Percentiles rank a stretch among this genome's conserved stretches.
Conservation (phyloP, 768 basidiomycete species). For the Kwoniella botswanensis region DNA sequence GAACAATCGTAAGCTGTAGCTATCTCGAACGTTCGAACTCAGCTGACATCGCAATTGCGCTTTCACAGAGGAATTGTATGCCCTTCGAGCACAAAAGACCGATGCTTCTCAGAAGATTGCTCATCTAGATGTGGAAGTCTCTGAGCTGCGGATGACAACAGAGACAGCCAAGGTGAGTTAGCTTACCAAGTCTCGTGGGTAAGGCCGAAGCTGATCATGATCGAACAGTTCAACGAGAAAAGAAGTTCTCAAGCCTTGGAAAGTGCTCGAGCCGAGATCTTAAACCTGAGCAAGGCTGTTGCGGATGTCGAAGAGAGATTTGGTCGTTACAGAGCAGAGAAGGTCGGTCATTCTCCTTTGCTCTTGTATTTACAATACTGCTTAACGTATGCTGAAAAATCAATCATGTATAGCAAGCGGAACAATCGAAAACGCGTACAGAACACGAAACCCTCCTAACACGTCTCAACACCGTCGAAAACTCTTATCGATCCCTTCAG, state of each 20-base stretch:
- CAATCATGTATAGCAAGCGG: constrained; percentile 59
- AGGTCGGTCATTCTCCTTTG: constrained; percentile 63
- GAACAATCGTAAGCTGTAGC: constrained; percentile 69
- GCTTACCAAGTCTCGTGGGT: neutral
- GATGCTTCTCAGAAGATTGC: constrained; percentile 62
- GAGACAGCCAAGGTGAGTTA: constrained; percentile 72
- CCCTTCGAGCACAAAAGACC: constrained; percentile 36
- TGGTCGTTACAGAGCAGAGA: constrained; percentile 77
- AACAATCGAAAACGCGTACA: constrained; percentile 75
- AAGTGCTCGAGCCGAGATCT: constrained; percentile 75
- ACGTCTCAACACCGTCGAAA: constrained; percentile 69
- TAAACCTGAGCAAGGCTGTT: constrained; percentile 73
- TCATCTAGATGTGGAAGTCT: constrained; percentile 60
- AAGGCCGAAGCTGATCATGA: constrained; percentile 15
- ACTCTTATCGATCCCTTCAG: constrained; percentile 74
- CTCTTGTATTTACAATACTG: too few species aligned
- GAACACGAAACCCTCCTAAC: constrained; percentile 75
- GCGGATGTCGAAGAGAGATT: constrained; percentile 77
- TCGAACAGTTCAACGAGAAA: constrained; percentile 78
- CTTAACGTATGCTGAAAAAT: too few species aligned
- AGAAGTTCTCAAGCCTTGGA: constrained; percentile 80
- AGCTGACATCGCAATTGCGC: constrained; percentile 1
- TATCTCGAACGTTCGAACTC: neutral
- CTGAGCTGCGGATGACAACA: constrained; percentile 61
- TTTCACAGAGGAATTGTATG: constrained; percentile 36